Conservation (phyloP, 805 yeast genomes). For the Candida palmyrensis region DNA sequence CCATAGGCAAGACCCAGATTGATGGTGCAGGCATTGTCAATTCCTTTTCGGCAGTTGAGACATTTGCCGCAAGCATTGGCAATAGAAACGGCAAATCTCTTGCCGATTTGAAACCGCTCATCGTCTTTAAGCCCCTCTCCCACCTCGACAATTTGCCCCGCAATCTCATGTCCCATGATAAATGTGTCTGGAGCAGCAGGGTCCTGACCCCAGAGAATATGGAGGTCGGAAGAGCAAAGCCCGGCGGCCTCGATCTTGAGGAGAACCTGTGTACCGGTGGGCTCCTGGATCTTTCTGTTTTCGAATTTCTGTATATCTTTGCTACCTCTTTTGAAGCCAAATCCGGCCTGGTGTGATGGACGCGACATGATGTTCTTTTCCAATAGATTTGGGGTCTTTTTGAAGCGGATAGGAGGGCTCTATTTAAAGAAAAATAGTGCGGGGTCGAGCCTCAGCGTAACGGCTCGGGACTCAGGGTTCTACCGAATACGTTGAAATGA, state of each 20-base stretch:
- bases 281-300: constrained; percentile 25
- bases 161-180: constrained; percentile 43
- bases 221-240: constrained; percentile 40
- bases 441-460: no score
- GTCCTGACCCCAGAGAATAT: constrained; percentile 22
- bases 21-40: constrained; percentile 24
- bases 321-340: constrained; percentile 27
- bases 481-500: no score
- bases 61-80: constrained; percentile 32
- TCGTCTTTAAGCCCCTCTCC: constrained; percentile 21
- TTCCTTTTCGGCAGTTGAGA: constrained; percentile 27
- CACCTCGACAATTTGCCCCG: constrained; percentile 29
- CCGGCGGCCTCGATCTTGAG: constrained; percentile 40
- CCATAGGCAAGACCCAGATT: constrained; percentile 24
- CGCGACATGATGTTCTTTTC: no score
- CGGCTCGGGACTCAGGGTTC: no score
- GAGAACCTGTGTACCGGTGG: constrained; percentile 24
- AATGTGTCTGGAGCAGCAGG: constrained; percentile 20
- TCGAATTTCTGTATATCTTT: constrained; percentile 20
- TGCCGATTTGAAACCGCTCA: constrained; percentile 22
- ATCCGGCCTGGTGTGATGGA: constrained; percentile 27
- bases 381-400: no score
- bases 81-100: constrained; percentile 25
- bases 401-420: no score
- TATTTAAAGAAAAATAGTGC: no score